These are phyloP conservation scores for Colletotrichum incanum DNA, from an alignment of 2,329 filamentous ascomycete genomes.

Conservation along the genomic window DNA sequence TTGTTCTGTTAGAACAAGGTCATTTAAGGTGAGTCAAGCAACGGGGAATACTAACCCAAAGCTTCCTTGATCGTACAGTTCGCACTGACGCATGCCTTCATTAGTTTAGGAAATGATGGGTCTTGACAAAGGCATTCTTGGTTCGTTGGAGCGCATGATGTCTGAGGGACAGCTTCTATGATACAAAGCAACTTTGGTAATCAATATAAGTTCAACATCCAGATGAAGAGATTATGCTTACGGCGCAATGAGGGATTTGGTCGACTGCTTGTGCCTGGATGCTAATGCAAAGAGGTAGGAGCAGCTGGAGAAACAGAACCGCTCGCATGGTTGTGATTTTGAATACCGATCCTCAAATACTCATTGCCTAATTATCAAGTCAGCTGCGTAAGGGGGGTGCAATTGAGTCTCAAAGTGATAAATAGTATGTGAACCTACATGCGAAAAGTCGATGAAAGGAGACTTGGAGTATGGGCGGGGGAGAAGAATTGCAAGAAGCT, in stretches of 20 bases:
- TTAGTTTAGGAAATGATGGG: background rate
- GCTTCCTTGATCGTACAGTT: background rate
- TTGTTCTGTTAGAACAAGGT: background rate
- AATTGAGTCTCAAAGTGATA: background rate
- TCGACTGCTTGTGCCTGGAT: background rate
- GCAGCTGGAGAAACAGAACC: background rate
- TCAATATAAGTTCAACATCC: background rate
- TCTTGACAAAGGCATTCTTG: conserved; percentile 9
- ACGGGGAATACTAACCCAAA: background rate
- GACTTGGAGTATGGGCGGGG: too few relatives aligned
- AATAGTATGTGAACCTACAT: background rate
- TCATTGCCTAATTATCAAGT: background rate
- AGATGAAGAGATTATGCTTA: background rate
- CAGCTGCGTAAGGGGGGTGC: background rate
- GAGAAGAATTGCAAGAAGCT: background rate
- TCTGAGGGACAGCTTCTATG: background rate
- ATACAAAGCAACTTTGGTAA: background rate
- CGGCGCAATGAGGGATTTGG: background rate
- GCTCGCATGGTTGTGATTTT: background rate
- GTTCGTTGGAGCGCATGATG: background rate
- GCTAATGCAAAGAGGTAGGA: background rate
- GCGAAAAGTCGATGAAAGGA: too few relatives aligned
- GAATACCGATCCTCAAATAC: background rate
- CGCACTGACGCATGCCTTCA: background rate
- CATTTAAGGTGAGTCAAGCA: background rate